These are phyloP conservation scores for Lotmaria passim DNA, from an alignment of 208 protist genomes.

Conservation along the genomic window DNA sequence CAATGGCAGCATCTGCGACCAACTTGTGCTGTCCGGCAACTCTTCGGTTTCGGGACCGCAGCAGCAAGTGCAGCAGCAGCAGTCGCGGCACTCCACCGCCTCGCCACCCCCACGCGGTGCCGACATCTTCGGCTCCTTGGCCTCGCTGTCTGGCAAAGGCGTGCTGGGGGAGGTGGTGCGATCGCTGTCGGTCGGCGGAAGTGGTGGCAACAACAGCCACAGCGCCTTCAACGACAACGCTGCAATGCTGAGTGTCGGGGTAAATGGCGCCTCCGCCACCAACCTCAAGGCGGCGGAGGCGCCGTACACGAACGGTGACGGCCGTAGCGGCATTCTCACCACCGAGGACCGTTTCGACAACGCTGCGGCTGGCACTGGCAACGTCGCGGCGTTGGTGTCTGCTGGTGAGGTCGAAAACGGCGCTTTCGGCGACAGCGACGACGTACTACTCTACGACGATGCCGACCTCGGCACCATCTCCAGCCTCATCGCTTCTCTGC, in stretches of 20 bases:
- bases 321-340: background rate
- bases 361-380: background rate
- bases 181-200: background rate
- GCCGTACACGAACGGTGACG: background rate
- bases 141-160: background rate
- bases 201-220: background rate
- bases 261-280: constrained; percentile 2
- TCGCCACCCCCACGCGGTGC: constrained; percentile 8
- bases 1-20: constrained; percentile 24
- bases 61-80: background rate
- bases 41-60: constrained; percentile 15
- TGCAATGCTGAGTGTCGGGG: background rate
- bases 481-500: constrained; percentile 32
- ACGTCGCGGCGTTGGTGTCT: too few relatives aligned
- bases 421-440: background rate
- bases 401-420: background rate
- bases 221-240: constrained; percentile 19
- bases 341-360: background rate
- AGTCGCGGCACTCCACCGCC: background rate
- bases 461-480: constrained; percentile 35
- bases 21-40: constrained; percentile 12
- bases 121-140: constrained; percentile 1
- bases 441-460: constrained; percentile 25
- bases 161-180: constrained; percentile 12
- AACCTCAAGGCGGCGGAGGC: background rate